phyloP scores from a whole-genome alignment of 192 early-diverging fungal genomes.

The Backusella luteola region DNA sequence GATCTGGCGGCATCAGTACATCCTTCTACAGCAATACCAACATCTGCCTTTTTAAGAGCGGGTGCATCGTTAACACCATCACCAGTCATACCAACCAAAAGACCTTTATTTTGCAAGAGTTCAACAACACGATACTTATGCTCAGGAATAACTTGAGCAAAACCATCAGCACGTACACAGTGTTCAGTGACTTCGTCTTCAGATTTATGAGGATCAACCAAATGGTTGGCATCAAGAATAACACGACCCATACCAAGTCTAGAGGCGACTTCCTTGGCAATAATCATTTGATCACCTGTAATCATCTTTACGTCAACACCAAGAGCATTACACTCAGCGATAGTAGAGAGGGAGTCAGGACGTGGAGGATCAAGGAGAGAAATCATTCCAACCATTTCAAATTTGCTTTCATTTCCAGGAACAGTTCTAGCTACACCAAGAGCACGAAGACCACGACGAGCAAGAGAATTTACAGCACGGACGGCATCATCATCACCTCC shows the following conservation, averaged over 20 bases:
- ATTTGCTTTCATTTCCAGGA: conserved; percentile 62
- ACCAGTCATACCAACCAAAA: conserved; percentile 93
- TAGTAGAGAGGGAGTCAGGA: conserved; percentile 89
- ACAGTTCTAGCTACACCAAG: conserved; percentile 86
- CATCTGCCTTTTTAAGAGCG: conserved; percentile 95
- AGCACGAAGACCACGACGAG: conserved; percentile 82
- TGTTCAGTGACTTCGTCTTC: conserved; percentile 86
- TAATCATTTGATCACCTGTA: conserved; percentile 94
- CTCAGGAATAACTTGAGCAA: conserved; percentile 97
- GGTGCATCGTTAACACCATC: conserved; percentile 91
- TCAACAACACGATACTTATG: conserved; percentile 98
- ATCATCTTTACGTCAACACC: conserved; percentile 96
- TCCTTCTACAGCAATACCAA: conserved; percentile 95
- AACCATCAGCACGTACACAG: conserved; percentile 87
- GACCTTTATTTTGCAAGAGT: conserved; percentile 81
- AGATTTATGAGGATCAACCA: conserved; percentile 74
- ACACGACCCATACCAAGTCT: conserved; percentile 92
- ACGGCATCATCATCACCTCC: conserved; percentile 72
- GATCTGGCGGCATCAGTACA: conserved; percentile 95
- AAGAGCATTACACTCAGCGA: conserved; percentile 75
- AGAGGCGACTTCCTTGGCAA: conserved; percentile 88
- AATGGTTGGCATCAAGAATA: conserved; percentile 84
- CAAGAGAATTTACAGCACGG: conserved; percentile 72
- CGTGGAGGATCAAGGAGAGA: conserved; percentile 89
- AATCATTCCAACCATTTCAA: conserved; percentile 88